Conservation (phyloP, 768 basidiomycete species). For the Xerocomus spinulosus region DNA sequence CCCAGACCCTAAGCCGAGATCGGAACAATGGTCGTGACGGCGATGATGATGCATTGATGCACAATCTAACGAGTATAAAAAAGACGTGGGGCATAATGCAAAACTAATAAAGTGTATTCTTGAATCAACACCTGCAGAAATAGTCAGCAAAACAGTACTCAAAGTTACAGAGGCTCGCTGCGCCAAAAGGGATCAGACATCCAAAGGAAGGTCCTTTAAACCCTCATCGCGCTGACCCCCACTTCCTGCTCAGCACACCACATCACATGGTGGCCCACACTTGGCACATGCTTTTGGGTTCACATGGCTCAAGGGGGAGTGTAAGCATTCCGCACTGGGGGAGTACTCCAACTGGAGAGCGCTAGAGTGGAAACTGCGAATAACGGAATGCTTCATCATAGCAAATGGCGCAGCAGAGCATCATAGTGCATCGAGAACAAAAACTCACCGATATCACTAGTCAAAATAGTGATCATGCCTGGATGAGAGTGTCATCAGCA, state of each 20-base stretch:
- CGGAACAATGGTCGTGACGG: too few species aligned
- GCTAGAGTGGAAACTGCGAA: slow-evolving; percentile 88
- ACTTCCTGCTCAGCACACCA: slow-evolving; percentile 68
- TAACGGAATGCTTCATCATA: slow-evolving; percentile 61
- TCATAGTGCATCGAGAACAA: slow-evolving; percentile 3
- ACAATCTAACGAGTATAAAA: too few species aligned
- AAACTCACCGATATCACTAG: slow-evolving; percentile 22
- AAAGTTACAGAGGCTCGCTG: slow-evolving; percentile 12
- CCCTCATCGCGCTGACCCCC: slow-evolving; percentile 73
- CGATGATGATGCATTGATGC: too few species aligned
- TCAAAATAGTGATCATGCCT: slow-evolving; percentile 4
- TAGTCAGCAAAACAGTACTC: slow-evolving; percentile 4
- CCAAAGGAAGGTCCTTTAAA: slow-evolving; percentile 77
- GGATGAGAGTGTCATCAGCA: slow-evolving; percentile 13
- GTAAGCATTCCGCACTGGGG: slow-evolving; percentile 64
- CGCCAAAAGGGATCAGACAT: slow-evolving; percentile 63
- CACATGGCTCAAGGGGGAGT: slow-evolving; percentile 63
- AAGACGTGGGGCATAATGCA: too few species aligned
- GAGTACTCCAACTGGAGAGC: slow-evolving; percentile 67
- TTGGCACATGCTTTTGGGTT: slow-evolving; percentile 63
- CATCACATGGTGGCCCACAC: slow-evolving; percentile 66
- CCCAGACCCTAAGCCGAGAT: too few species aligned
- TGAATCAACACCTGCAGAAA: slow-evolving; percentile 11
- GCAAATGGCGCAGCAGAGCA: slow-evolving; percentile 19
- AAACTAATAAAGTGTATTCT: too few species aligned